phyloP scores from a whole-genome alignment of 495 filamentous ascomycete genomes.

The Lasiosphaeria hispida region DNA sequence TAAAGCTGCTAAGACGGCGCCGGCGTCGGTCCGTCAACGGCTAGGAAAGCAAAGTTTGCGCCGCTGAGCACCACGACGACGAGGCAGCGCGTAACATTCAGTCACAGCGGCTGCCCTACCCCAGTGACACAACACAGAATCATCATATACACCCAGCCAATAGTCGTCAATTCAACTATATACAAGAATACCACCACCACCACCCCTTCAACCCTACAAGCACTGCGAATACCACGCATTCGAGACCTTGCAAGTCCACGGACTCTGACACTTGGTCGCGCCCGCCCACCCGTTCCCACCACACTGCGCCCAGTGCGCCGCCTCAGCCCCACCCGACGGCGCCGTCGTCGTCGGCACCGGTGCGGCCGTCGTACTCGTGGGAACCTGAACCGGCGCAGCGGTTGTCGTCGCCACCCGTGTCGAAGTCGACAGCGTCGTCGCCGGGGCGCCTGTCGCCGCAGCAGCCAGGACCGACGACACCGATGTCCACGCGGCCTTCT shows the following conservation, averaged over 20 bases:
- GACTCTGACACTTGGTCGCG: conserved; percentile 38
- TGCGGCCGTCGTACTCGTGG: conserved; percentile 7
- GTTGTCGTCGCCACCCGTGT: neutral
- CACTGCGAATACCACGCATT: conserved; percentile 46
- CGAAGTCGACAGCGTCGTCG: conserved; percentile 26
- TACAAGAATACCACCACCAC: neutral
- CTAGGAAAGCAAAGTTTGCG: too few relatives aligned
- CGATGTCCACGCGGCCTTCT: conserved; percentile 55
- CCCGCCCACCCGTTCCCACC: conserved; percentile 40
- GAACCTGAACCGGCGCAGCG: conserved; percentile 8
- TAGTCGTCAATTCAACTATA: neutral
- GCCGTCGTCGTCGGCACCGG: conserved; percentile 20
- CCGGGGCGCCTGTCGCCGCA: conserved; percentile 21
- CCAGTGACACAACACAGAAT: too few relatives aligned
- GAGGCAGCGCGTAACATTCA: too few relatives aligned
- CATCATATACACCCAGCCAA: too few relatives aligned
- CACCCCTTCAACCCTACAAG: conserved; percentile 21
- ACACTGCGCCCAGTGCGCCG: conserved; percentile 41
- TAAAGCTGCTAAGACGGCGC: too few relatives aligned
- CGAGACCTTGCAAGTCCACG: conserved; percentile 37
- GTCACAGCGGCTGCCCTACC: too few relatives aligned
- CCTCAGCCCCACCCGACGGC: conserved; percentile 8
- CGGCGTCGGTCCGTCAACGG: too few relatives aligned
- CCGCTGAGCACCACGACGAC: too few relatives aligned
- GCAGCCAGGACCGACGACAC: conserved; percentile 38